Conservation (phyloP, 106 monocot genomes). For the Phalaenopsis equestris region DNA sequence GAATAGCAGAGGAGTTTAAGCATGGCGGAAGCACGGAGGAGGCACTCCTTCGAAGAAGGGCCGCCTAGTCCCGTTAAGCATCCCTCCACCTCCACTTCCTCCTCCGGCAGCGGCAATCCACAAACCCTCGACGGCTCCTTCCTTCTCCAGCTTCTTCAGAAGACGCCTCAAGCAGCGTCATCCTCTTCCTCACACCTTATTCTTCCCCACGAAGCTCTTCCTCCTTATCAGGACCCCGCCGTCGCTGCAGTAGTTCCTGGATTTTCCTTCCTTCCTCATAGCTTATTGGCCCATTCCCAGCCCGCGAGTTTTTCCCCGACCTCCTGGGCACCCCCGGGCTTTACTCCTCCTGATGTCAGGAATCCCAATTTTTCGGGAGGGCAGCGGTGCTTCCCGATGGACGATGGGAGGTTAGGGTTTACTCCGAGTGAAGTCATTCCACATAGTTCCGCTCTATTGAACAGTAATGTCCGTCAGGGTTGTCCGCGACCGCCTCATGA, state of each 20-base stretch:
- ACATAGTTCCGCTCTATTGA: background rate
- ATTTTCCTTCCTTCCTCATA: background rate
- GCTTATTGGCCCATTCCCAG: conserved; percentile 1
- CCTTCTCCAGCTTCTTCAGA: conserved; percentile 12
- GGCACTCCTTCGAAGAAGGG: conserved; percentile 2
- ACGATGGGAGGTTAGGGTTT: background rate
- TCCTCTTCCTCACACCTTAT: background rate
- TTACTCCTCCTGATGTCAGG: background rate
- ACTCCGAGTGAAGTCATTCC: background rate
- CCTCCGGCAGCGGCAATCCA: background rate
- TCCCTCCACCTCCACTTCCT: background rate
- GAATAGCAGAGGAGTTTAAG: background rate
- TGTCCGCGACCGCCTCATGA: background rate
- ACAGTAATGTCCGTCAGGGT: background rate
- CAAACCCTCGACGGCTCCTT: conserved; percentile 1
- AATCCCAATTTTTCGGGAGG: background rate
- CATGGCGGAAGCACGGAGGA: conserved; percentile 3
- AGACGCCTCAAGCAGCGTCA: background rate
- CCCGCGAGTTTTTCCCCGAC: background rate
- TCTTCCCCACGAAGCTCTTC: conserved; percentile 2
- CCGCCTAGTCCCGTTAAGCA: background rate
- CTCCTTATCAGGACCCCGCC: background rate
- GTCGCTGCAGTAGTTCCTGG: background rate
- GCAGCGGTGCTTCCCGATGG: conserved; percentile 2
- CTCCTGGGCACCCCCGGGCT: background rate